Conservation (phyloP, 1,284 basidiomycete species). For the Tilletia walkeri region DNA sequence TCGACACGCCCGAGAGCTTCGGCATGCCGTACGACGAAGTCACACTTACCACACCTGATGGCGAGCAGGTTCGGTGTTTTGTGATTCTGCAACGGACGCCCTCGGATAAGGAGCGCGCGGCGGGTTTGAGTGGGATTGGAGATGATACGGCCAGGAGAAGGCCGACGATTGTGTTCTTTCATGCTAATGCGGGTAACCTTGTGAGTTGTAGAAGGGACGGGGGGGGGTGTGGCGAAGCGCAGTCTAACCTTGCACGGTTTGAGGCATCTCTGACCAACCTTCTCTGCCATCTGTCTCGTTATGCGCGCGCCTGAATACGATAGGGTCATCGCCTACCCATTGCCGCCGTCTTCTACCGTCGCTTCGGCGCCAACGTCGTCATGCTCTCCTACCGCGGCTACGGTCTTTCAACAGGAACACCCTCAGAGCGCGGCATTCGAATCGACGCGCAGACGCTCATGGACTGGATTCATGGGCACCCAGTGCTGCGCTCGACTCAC, state of each 20-base stretch:
- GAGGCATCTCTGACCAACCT: not conserved
- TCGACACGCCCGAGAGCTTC: constrained; percentile 47
- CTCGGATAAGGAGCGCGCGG: constrained; percentile 19
- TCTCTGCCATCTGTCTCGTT: no score
- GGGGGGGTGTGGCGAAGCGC: no score
- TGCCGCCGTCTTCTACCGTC: constrained; percentile 77
- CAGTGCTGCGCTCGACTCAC: constrained; percentile 61
- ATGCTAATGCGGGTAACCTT: constrained; percentile 55
- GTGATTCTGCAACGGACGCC: constrained; percentile 41
- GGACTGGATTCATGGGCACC: constrained; percentile 72
- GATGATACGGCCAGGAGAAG: constrained; percentile 28
- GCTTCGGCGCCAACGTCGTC: constrained; percentile 81
- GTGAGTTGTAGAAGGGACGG: constrained; percentile 4
- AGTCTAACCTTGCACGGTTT: not conserved
- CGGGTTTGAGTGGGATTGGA: constrained; percentile 23
- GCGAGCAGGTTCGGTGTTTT: constrained; percentile 40
- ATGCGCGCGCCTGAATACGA: no score
- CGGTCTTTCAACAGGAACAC: constrained; percentile 75
- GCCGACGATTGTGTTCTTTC: constrained; percentile 49
- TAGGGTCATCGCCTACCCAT: constrained; percentile 79
- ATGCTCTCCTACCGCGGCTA: constrained; percentile 90
- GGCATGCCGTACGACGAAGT: constrained; percentile 46
- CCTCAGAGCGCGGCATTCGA: constrained; percentile 74
- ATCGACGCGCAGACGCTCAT: constrained; percentile 73
- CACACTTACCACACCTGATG: constrained; percentile 47